Base-by-base conservation (phyloP, 2,329 filamentous ascomycete species). In the Fusarium buxicola region DNA sequence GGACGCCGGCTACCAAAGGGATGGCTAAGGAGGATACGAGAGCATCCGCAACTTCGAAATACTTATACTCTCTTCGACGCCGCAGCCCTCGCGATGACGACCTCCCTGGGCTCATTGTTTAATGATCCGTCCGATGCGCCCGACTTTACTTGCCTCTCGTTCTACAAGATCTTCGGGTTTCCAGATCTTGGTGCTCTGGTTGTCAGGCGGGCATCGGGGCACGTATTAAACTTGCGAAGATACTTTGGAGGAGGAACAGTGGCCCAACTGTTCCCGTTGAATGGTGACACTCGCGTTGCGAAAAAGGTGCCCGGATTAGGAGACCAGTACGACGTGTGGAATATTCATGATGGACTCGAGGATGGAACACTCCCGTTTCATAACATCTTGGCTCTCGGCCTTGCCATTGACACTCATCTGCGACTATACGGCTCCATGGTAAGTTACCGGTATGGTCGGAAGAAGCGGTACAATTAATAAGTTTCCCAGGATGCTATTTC, bases 231-330 rank as follows among this genome's bases (percentile, higher is more conserved):
- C 47, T 77, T 80, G 51, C 78, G 86, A 35, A 82, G 79, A 58
- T 91, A 89, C 69, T 91, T 91, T 68, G 89, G 87, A 16, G 89
- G 89, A 25, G 89, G 88, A 9, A 91, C 89, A 2, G 84, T 89
- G 80, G 85, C 84, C 84, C 70, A 80, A 78, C 28, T 85, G 78
- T 61, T 59, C 7, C 70, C 70, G 9, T 48, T 71, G 12, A 66
- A 65, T 25, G 67, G 68, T 15, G 58, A 66, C n/a, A 49, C 47
- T 12, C 63, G 58, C 16, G 60, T 70, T 32, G 55, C 51, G 34
- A 72, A 88, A 83, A 73, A 73, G 41, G 55, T 69, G 3, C 69
- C 72, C 51, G 78, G 78, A 6, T 63, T 77, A 7, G 76, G 78
- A 65, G 78, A 62, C 27, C 68, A 73, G 18, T 66, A 69, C 21